Evolutionary conservation across 164 flowering plant genomes (phyloP).

Genomic region (Warburgia ugandensis): DNA sequence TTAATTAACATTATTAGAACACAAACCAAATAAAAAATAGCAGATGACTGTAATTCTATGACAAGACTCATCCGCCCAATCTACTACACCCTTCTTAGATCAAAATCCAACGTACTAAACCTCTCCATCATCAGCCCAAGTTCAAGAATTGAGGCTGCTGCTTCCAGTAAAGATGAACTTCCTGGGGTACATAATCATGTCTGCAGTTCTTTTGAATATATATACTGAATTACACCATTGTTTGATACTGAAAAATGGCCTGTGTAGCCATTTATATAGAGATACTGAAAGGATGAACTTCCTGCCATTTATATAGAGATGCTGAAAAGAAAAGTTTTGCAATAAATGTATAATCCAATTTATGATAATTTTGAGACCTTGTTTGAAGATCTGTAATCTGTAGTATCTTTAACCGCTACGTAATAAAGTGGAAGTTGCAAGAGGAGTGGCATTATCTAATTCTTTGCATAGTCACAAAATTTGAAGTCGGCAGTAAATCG

Average conservation of each 20-base stretch:
- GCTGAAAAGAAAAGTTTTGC: neutral
- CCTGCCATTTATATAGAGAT: neutral
- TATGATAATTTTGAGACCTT: no score
- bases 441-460: no score
- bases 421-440: neutral
- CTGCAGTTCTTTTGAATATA: neutral
- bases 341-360: neutral
- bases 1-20: neutral
- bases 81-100: slow-evolving; percentile 2
- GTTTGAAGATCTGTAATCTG: neutral
- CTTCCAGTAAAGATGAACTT: slow-evolving; percentile 17
- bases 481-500: no score
- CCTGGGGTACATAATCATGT: slow-evolving; percentile 2
- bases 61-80: slow-evolving; percentile 14
- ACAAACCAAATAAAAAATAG: neutral
- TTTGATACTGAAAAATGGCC: no score
- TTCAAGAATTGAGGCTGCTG: slow-evolving; percentile 15
- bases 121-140: neutral
- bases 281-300: no score
- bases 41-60: slow-evolving; percentile 10
- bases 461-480: no score
- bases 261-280: no score
- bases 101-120: slow-evolving; percentile 4
- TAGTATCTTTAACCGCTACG: neutral
- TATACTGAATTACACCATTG: neutral